Evolutionary conservation across 225 moss, liverwort and hornwort species (phyloP).

Genomic region (Physcomitrellopsis africana): DNA sequence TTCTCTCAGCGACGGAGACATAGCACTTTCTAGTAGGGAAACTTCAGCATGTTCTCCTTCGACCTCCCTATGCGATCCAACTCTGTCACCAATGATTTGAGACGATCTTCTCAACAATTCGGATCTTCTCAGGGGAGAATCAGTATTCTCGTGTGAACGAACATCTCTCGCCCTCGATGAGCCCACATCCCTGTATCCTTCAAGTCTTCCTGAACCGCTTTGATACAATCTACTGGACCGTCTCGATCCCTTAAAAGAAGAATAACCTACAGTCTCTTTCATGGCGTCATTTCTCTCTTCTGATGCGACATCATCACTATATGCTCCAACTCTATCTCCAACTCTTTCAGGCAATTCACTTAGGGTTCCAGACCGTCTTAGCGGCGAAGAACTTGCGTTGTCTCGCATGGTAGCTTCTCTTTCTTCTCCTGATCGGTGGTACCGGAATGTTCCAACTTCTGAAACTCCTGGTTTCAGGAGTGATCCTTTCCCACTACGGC

Average conservation of each 20-base stretch:
- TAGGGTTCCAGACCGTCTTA: slow-evolving; percentile 37
- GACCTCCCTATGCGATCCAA: slow-evolving; percentile 23
- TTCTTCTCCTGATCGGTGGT: slow-evolving; percentile 9
- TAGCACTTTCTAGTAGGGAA: slow-evolving; percentile 20
- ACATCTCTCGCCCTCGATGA: slow-evolving; percentile 34
- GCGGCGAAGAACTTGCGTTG: slow-evolving; percentile 27
- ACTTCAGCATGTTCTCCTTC: slow-evolving; percentile 32
- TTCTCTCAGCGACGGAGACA: slow-evolving; percentile 35
- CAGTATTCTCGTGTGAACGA: slow-evolving; percentile 24
- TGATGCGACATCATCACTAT: slow-evolving; percentile 28
- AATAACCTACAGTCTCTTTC: slow-evolving; percentile 22
- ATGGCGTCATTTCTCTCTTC: slow-evolving; percentile 30
- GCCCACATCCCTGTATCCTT: slow-evolving; percentile 26
- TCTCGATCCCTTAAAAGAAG: slow-evolving; percentile 31
- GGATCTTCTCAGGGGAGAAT: slow-evolving; percentile 30
- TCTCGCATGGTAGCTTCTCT: slow-evolving; percentile 20
- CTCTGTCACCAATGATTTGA: slow-evolving; percentile 23
- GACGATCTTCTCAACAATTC: slow-evolving; percentile 28
- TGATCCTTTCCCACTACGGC: slow-evolving; percentile 34
- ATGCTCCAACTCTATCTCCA: slow-evolving; percentile 42
- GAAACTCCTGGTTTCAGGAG: slow-evolving; percentile 8
- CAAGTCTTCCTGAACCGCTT: slow-evolving; percentile 30
- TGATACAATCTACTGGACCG: slow-evolving; percentile 35
- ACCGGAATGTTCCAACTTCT: slow-evolving; percentile 18
- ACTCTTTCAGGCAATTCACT: slow-evolving; percentile 39